Percentiles rank a stretch among this genome's conserved stretches.
These are phyloP conservation scores for Stachybotrys elegans DNA, from an alignment of 2,329 filamentous ascomycete species.

Conservation along the genomic window DNA sequence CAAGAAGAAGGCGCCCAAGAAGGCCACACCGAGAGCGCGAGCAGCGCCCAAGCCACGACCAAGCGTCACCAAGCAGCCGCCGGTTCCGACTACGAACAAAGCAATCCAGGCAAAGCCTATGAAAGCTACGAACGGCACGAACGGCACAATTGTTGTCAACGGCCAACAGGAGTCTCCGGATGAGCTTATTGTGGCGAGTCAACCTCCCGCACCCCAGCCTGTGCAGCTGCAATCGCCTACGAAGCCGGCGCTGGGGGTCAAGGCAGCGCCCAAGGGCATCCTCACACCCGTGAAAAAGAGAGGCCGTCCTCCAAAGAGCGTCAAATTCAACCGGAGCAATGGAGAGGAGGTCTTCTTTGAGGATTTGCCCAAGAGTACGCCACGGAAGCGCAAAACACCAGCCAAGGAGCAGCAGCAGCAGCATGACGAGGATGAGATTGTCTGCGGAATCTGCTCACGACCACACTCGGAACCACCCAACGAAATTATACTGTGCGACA, in stretches of 20 bases:
- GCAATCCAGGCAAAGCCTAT: background rate
- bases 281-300: constrained; percentile 47
- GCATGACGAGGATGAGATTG: constrained; percentile 43
- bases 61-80: constrained; percentile 1
- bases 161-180: constrained; percentile 9
- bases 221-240: constrained; percentile 6
- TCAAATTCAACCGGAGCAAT: constrained; percentile 40
- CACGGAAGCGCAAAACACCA: constrained; percentile 16
- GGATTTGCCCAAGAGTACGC: constrained; percentile 38
- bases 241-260: constrained; percentile 1
- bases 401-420: constrained; percentile 20
- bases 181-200: constrained; percentile 10
- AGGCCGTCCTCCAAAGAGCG: constrained; percentile 44
- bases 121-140: constrained; percentile 7
- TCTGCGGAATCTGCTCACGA: constrained; percentile 52
- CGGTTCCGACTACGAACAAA: constrained; percentile 4
- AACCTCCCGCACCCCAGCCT: constrained; percentile 9
- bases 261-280: constrained; percentile 45
- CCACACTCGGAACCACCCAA: constrained; percentile 54
- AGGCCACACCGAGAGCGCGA: constrained; percentile 5
- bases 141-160: constrained; percentile 3
- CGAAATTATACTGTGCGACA: constrained; percentile 60
- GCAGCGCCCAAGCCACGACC: constrained; percentile 7
- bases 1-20: constrained; percentile 13
- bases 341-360: constrained; percentile 46